Conservation (phyloP, 805 yeast genomes). For the Teunomyces atbi region DNA sequence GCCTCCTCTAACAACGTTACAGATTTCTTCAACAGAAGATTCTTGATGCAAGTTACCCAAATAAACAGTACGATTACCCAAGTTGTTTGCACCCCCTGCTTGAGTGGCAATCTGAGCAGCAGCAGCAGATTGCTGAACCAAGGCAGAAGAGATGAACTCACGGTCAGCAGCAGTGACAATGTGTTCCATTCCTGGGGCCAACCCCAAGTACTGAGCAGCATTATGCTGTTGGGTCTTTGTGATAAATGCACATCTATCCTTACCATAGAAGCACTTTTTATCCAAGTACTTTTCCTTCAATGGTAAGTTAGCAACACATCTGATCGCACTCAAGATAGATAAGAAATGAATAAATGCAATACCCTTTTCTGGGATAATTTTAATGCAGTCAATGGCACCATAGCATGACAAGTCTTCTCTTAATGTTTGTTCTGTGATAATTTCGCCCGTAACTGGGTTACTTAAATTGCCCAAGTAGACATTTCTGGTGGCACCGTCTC, state of each 20-base stretch:
- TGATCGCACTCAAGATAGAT: slow-evolving; percentile 80
- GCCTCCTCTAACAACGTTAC: slow-evolving; percentile 96
- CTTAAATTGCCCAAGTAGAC: slow-evolving; percentile 84
- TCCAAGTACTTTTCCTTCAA: slow-evolving; percentile 65
- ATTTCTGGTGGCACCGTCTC: slow-evolving; percentile 91
- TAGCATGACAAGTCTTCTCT: slow-evolving; percentile 63
- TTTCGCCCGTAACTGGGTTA: slow-evolving; percentile 48
- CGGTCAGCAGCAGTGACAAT: slow-evolving; percentile 68
- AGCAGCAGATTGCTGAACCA: slow-evolving; percentile 92
- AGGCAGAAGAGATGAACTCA: slow-evolving; percentile 64
- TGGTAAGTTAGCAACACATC: slow-evolving; percentile 76
- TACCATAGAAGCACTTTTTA: slow-evolving; percentile 84
- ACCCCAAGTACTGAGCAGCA: slow-evolving; percentile 91
- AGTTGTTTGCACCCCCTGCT: slow-evolving; percentile 88
- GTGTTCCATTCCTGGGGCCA: slow-evolving; percentile 86
- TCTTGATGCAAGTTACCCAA: slow-evolving; percentile 88
- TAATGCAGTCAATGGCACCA: slow-evolving; percentile 85
- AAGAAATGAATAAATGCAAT: slow-evolving; percentile 90
- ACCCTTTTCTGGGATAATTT: slow-evolving; percentile 75
- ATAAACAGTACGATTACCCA: slow-evolving; percentile 92
- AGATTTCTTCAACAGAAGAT: slow-evolving; percentile 85
- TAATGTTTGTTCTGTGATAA: slow-evolving; percentile 62
- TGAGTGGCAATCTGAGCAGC: slow-evolving; percentile 96
- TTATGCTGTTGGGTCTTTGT: slow-evolving; percentile 95
- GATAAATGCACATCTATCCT: slow-evolving; percentile 91